phyloP scores from a whole-genome alignment of 2,329 filamentous ascomycete species.

The Calonectria pteridis region DNA sequence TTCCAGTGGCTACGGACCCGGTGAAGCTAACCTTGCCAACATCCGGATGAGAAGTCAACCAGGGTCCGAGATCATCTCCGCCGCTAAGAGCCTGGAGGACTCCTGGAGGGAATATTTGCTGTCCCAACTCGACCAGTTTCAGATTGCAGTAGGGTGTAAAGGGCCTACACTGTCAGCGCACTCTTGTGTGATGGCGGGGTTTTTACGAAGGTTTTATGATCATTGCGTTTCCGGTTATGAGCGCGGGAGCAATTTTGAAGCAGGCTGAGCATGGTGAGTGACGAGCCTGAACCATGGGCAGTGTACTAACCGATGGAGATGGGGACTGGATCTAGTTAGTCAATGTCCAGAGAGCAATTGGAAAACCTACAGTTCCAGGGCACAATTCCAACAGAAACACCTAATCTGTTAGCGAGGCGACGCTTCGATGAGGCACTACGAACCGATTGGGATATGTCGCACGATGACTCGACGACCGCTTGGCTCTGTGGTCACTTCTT shows the following conservation, averaged over 20 bases:
- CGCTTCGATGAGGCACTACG: not conserved
- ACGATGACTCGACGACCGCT: not conserved
- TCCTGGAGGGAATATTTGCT: constrained; percentile 68
- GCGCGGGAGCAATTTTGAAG: not conserved
- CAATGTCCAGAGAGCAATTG: not conserved
- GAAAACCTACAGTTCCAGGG: constrained; percentile 8
- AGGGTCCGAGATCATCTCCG: constrained; percentile 70
- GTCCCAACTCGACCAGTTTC: constrained; percentile 68
- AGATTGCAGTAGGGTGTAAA: constrained; percentile 68
- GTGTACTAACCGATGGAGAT: not conserved
- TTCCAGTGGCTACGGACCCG: constrained; percentile 68
- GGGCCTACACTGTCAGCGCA: not conserved
- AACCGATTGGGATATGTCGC: not conserved
- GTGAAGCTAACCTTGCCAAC: constrained; percentile 74
- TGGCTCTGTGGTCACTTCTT: not conserved
- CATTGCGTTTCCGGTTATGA: not conserved
- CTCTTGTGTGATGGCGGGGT: not conserved
- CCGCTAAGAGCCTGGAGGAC: constrained; percentile 71
- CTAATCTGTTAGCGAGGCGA: not conserved
- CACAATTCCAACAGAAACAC: constrained; percentile 1
- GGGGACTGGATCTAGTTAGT: not conserved
- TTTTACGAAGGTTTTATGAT: not conserved
- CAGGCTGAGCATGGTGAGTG: not conserved
- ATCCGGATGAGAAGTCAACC: constrained; percentile 67
- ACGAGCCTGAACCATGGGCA: too few species aligned